Base-by-base conservation (phyloP, 78 protist genomes). In the Isochrysis galbana region DNA sequence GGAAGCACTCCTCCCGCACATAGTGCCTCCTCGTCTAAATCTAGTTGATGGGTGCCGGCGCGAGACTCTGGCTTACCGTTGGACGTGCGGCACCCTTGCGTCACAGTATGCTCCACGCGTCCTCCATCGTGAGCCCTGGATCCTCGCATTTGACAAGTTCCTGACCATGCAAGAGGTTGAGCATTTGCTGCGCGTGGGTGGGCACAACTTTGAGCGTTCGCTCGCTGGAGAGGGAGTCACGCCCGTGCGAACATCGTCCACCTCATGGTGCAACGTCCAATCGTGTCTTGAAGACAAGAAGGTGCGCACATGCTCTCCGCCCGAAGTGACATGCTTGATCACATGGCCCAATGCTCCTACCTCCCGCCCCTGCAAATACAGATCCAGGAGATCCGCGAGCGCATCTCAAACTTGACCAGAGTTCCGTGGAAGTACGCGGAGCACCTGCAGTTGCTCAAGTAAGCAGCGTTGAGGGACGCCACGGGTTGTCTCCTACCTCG, bases 351-450 rank as follows among this genome's bases (percentile, higher is more conserved):
- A n/a, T n/a, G n/a, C n/a, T n/a, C n/a, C n/a, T n/a, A n/a, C n/a
- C n/a, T n/a, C n/a, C n/a, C n/a, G n/a, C n/a, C n/a, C n/a, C n/a
- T n/a, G n/a, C n/a, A n/a, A n/a, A n/a, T 10, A 0, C 29, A 26
- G 26, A 0, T 78, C 34, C 47, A 78, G 87, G 87, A 0, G 29
- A 46, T 77, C 48, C 84, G 84, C 84, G 21, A 4, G 84, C 84
- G 84, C 84, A 77, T 77, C 84, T 2, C 46, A 3, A 77, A 77
- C 47, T 1, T 77, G 23, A 77, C 84, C 2, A 1, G 26, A 14
- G 84, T 77, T 41, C 84, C 84, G 46, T 77, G 84, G 84, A n/a
- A 77, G 84, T 39, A 77, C 84, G 84, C 84, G 34, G 84, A 77
- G 84, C 84, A 77, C 84, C 39, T 77, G 84, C 82, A 72, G 82